Conservation (phyloP, 306 rosid species). For the Malus sieversii region DNA sequence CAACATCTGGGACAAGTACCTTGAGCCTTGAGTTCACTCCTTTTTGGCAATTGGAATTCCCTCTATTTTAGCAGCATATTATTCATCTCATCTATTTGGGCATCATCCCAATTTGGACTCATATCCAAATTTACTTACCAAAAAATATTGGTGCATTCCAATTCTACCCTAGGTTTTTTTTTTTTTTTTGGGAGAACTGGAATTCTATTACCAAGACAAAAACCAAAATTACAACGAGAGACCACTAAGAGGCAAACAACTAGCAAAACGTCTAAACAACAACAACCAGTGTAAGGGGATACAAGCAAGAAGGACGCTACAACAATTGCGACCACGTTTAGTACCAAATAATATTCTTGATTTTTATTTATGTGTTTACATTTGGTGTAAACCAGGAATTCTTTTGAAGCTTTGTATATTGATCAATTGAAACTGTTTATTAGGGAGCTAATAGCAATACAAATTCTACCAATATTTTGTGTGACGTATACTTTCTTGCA, state of each 20-base stretch:
- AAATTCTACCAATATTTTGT: not conserved
- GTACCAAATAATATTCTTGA: not conserved
- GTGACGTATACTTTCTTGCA: not conserved
- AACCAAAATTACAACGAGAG: too few species aligned
- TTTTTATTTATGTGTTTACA: not conserved
- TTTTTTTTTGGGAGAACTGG: too few species aligned
- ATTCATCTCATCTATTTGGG: not conserved
- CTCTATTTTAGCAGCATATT: not conserved
- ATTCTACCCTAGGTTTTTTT: not conserved
- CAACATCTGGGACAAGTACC: conserved; percentile 2
- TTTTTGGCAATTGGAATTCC: not conserved
- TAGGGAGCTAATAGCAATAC: not conserved
- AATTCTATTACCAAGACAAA: too few species aligned
- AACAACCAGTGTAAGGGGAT: too few species aligned
- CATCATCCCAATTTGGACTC: not conserved
- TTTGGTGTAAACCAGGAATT: not conserved
- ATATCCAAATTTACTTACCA: not conserved
- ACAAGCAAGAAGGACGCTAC: too few species aligned
- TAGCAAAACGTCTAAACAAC: too few species aligned
- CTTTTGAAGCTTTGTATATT: not conserved
- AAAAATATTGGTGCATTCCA: not conserved
- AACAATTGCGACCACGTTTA: too few species aligned
- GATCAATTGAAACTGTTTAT: not conserved
- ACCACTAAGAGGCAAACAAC: too few species aligned
- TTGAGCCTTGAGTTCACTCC: not conserved